Evolutionary conservation across 257 asterid genomes (phyloP).

Genomic region (Ballota nigra): DNA sequence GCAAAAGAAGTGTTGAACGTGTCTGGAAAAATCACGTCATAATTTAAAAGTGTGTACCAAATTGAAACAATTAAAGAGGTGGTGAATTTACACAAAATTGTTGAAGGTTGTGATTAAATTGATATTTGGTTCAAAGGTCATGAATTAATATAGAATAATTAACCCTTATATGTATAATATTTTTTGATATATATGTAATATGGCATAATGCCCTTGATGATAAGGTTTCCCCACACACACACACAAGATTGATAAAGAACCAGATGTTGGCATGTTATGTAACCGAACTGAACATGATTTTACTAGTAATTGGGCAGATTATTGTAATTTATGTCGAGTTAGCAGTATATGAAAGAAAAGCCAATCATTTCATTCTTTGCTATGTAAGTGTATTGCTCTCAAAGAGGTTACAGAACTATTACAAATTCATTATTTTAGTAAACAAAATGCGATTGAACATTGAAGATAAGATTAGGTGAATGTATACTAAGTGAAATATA

Average conservation of each 20-base stretch:
- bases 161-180: no score
- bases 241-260: neutral
- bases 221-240: neutral
- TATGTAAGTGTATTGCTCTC: neutral
- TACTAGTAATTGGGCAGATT: neutral
- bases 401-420: neutral
- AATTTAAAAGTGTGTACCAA: no score
- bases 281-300: neutral
- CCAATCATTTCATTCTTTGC: neutral
- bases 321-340: neutral
- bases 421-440: neutral
- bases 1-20: no score
- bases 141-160: no score
- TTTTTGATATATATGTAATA: no score
- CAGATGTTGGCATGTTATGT: neutral
- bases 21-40: no score
- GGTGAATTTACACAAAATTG: no score
- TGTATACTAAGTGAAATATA: neutral
- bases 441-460: neutral
- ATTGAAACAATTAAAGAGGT: no score
- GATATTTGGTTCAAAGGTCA: no score
- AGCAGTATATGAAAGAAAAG: neutral
- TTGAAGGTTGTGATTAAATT: no score
- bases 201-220: neutral
- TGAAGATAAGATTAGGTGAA: neutral